Evolutionary conservation across 148 eudicot genomes (phyloP).

Genomic region (Cornus florida): DNA sequence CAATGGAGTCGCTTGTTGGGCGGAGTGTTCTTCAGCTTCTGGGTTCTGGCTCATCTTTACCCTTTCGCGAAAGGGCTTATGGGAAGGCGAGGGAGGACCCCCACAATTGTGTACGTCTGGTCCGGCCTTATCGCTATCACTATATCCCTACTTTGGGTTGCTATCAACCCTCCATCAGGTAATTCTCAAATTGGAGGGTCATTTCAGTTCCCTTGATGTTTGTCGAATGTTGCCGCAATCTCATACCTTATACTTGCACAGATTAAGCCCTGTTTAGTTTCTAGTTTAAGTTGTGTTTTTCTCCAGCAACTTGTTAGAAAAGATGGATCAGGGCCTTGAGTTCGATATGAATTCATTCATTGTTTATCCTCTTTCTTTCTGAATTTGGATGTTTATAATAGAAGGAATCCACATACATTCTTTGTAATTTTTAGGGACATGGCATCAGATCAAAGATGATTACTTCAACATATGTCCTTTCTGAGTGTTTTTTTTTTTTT

Average conservation of each 20-base stretch:
- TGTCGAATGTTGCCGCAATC: background rate
- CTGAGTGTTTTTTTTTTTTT: background rate
- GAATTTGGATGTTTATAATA: slow-evolving; percentile 5
- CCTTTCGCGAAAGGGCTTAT: slow-evolving; percentile 93
- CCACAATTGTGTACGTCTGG: slow-evolving; percentile 92
- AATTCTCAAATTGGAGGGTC: slow-evolving; percentile 61
- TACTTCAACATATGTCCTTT: background rate
- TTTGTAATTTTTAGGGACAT: slow-evolving; percentile 8
- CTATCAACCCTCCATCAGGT: slow-evolving; percentile 69
- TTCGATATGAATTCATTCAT: background rate
- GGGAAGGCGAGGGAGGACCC: slow-evolving; percentile 93
- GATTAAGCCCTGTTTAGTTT: background rate
- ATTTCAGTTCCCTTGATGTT: slow-evolving; percentile 64
- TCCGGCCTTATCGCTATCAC: slow-evolving; percentile 90
- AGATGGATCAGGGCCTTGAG: background rate
- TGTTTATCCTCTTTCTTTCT: slow-evolving; percentile 1
- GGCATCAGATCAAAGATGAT: background rate
- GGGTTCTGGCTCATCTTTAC: slow-evolving; percentile 93
- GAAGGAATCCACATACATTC: background rate
- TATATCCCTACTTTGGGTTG: slow-evolving; percentile 82
- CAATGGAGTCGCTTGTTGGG: slow-evolving; percentile 90
- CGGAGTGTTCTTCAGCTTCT: slow-evolving; percentile 92
- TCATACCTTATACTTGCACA: background rate
- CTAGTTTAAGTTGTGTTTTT: background rate
- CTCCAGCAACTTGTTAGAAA: slow-evolving; percentile 1